Evolutionary conservation across 2,329 filamentous ascomycete genomes (phyloP).

Genomic region (Hypoxylon sp.): DNA sequence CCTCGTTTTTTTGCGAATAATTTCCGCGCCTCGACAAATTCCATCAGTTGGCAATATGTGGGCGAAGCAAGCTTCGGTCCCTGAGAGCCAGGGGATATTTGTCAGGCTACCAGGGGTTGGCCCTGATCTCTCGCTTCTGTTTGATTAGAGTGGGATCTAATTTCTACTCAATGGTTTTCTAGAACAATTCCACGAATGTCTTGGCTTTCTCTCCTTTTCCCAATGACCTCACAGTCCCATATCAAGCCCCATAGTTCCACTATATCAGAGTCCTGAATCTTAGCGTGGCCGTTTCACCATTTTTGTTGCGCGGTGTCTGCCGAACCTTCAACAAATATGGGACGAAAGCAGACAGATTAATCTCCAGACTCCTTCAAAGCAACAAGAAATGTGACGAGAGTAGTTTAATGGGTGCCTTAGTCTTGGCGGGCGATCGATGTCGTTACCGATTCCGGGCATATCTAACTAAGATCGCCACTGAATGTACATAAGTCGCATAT

Average conservation of each 20-base stretch:
- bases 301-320: background rate
- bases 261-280: constrained; percentile 34
- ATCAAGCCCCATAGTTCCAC: constrained; percentile 30
- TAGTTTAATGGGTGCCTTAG: constrained; percentile 16
- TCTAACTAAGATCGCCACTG: constrained; percentile 22
- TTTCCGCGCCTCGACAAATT: constrained; percentile 33
- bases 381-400: constrained; percentile 22
- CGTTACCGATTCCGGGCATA: constrained; percentile 25
- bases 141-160: constrained; percentile 45
- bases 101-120: constrained; percentile 31
- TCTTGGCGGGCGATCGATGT: constrained; percentile 36
- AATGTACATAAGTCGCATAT: constrained; percentile 20
- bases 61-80: constrained; percentile 28
- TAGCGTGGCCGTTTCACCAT: constrained; percentile 40
- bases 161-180: constrained; percentile 39
- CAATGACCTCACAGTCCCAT: constrained; percentile 34
- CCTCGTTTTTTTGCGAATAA: constrained; percentile 40
- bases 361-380: constrained; percentile 23
- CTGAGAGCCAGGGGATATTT: constrained; percentile 18
- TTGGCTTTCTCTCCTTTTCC: constrained; percentile 29
- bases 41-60: constrained; percentile 21
- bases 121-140: constrained; percentile 35
- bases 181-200: constrained; percentile 40
- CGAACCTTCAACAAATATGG: constrained; percentile 13
- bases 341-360: constrained; percentile 11